Conservation (phyloP, 2,329 filamentous ascomycete species). For the Microdochium bolleyi region DNA sequence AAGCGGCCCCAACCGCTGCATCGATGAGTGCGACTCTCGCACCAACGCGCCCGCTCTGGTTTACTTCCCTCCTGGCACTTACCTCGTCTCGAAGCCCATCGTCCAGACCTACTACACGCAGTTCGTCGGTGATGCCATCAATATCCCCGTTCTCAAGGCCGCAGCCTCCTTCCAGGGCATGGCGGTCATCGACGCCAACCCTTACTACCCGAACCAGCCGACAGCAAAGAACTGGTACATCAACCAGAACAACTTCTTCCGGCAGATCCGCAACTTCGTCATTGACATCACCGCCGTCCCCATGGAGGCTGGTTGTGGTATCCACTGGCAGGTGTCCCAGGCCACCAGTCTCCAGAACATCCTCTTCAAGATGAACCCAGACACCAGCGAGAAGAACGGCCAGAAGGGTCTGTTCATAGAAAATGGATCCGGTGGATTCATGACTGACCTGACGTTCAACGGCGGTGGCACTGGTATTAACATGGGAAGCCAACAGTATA, state of each 20-base stretch:
- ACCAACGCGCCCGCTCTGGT: conserved; percentile 80
- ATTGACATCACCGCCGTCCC: conserved; percentile 67
- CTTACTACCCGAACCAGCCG: conserved; percentile 43
- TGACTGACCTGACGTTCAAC: conserved; percentile 77
- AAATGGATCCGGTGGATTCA: conserved; percentile 77
- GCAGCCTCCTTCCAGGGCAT: conserved; percentile 68
- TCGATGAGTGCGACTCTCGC: conserved; percentile 70
- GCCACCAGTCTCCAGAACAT: conserved; percentile 76
- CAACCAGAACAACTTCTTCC: conserved; percentile 81
- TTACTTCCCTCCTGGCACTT: conserved; percentile 87
- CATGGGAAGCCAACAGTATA: conserved; percentile 83
- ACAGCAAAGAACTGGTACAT: conserved; percentile 63
- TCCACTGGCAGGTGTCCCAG: conserved; percentile 83
- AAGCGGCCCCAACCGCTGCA: conserved; percentile 66
- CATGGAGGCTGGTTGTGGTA: conserved; percentile 53
- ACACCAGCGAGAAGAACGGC: conserved; percentile 53
- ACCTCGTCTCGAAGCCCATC: conserved; percentile 71
- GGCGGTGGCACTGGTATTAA: conserved; percentile 73
- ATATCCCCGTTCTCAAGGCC: conserved; percentile 69
- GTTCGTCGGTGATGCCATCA: conserved; percentile 72
- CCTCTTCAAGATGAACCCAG: conserved; percentile 68
- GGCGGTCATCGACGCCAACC: conserved; percentile 82
- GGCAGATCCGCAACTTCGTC: conserved; percentile 73
- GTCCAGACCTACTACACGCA: conserved; percentile 90
- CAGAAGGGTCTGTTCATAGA: conserved; percentile 80